These are phyloP conservation scores for Cyclotella baltica DNA, from an alignment of 108 stramenopile species.

Conservation along the genomic window DNA sequence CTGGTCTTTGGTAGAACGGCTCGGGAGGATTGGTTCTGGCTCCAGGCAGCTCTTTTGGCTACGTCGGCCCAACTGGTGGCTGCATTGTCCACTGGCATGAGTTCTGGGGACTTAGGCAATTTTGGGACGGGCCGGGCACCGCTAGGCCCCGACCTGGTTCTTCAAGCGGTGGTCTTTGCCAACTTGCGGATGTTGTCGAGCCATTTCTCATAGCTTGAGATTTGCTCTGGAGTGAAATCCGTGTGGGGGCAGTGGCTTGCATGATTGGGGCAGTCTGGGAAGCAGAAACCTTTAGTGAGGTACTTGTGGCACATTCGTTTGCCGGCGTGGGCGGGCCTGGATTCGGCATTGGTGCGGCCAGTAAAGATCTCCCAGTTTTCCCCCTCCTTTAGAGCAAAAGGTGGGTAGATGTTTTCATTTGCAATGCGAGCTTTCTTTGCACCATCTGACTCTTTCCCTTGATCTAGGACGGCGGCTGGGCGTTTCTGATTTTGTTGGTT, in stretches of 20 bases:
- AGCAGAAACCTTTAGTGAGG: slow-evolving; percentile 10
- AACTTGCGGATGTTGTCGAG: not conserved
- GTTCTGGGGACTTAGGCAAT: not conserved
- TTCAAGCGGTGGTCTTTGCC: not conserved
- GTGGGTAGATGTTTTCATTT: not conserved
- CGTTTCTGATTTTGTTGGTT: too few species aligned
- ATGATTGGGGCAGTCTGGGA: slow-evolving; percentile 4
- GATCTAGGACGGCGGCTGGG: too few species aligned
- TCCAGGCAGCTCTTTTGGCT: too few species aligned
- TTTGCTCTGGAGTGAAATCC: not conserved
- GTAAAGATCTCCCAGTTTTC: not conserved
- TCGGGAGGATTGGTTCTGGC: too few species aligned
- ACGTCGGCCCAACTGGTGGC: too few species aligned
- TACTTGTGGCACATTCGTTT: slow-evolving; percentile 17
- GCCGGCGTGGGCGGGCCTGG: not conserved
- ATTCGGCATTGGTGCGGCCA: not conserved
- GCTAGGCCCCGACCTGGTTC: slow-evolving; percentile 10
- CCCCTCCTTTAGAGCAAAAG: not conserved
- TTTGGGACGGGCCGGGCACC: not conserved
- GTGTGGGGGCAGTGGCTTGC: not conserved
- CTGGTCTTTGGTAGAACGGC: too few species aligned
- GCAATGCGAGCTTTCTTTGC: not conserved
- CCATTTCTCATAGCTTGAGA: not conserved
- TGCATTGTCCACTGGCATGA: too few species aligned
- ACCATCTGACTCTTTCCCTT: too few species aligned